Conservation (phyloP, 306 rosid species). For the Gillenia trifoliata region DNA sequence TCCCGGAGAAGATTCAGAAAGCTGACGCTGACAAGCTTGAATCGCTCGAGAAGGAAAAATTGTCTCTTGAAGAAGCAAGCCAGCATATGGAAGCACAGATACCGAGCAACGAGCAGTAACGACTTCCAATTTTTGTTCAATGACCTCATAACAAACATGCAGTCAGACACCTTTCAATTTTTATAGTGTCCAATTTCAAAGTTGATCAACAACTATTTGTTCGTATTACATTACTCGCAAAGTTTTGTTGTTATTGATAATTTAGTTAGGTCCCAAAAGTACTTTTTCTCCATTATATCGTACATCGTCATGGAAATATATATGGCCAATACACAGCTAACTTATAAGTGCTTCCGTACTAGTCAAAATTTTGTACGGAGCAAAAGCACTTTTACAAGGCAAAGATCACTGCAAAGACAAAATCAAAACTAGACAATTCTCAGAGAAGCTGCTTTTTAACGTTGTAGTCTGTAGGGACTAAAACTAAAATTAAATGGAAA, state of each 20-base stretch:
- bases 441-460: neutral
- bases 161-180: neutral
- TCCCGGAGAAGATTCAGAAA: conserved; percentile 39
- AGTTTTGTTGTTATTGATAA: too few species aligned
- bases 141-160: neutral
- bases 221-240: neutral
- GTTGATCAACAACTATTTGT: neutral
- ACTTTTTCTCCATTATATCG: neutral
- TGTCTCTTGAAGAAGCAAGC: conserved; percentile 61
- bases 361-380: conserved; percentile 9
- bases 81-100: conserved; percentile 38
- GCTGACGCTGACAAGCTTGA: conserved; percentile 57
- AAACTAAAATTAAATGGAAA: conserved; percentile 24
- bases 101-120: neutral
- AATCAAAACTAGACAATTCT: neutral
- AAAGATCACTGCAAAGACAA: neutral
- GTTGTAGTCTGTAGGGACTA: neutral
- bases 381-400: neutral
- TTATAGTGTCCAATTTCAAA: too few species aligned
- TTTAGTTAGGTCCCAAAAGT: too few species aligned
- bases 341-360: neutral
- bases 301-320: neutral
- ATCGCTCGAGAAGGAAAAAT: conserved; percentile 56
- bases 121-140: neutral
- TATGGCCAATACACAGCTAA: too few species aligned